These are phyloP conservation scores for Ganoderma lingzhi DNA, from an alignment of 1,284 basidiomycete species.

Conservation along the genomic window DNA sequence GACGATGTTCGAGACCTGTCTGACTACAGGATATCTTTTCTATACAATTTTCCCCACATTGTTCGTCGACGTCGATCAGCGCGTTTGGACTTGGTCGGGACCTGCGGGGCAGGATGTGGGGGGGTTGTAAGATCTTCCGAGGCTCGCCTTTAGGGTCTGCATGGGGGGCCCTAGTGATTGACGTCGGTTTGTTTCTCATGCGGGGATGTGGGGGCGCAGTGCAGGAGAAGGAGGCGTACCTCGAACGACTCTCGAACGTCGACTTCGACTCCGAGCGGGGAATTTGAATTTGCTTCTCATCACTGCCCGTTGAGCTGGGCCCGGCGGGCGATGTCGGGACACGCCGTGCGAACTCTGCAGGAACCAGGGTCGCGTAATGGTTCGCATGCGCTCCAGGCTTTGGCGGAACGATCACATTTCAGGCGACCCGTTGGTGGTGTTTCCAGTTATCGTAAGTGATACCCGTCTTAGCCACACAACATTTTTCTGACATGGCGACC, in stretches of 20 bases:
- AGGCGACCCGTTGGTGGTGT: neutral
- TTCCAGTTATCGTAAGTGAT: neutral
- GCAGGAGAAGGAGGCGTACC: neutral
- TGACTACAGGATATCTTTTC: neutral
- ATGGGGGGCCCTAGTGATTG: neutral
- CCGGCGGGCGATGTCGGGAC: neutral
- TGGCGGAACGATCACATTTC: neutral
- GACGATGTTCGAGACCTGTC: neutral
- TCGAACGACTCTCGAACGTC: neutral
- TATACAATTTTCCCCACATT: neutral
- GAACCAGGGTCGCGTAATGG: neutral
- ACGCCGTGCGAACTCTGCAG: neutral
- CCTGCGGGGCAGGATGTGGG: neutral
- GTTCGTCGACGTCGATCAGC: neutral
- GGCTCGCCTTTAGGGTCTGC: neutral
- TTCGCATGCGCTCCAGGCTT: neutral
- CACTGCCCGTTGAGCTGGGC: neutral
- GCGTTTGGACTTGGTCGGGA: neutral
- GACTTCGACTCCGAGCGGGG: neutral
- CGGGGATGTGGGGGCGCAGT: neutral
- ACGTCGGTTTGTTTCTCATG: neutral
- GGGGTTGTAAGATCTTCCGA: neutral
- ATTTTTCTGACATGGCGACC: neutral
- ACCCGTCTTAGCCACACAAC: neutral
- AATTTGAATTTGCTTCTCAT: neutral